These are phyloP conservation scores for Phaffia australis DNA, from an alignment of 768 basidiomycete genomes.

Conservation along the genomic window DNA sequence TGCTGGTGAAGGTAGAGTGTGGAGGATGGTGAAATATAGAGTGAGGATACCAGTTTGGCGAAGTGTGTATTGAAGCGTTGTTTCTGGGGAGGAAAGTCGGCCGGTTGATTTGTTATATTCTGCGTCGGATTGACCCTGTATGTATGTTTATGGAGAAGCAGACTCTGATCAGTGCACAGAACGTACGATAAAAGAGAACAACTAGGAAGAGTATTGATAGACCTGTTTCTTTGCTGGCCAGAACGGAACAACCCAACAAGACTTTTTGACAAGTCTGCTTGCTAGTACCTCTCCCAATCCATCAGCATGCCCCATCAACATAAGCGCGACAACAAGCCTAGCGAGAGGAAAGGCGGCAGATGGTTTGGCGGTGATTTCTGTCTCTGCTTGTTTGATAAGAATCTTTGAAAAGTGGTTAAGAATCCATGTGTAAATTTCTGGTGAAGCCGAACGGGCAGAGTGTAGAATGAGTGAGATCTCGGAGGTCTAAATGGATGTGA, in stretches of 20 bases:
- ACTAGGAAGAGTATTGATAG: constrained; percentile 22
- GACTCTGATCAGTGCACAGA: no score
- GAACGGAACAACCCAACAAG: constrained; percentile 73
- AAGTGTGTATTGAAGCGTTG: constrained; percentile 50
- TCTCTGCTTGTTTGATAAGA: constrained; percentile 83
- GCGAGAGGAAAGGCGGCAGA: constrained; percentile 75
- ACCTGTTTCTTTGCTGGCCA: constrained; percentile 49
- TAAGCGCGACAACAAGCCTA: constrained; percentile 57
- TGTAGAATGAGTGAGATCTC: constrained; percentile 44
- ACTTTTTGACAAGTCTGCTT: constrained; percentile 73
- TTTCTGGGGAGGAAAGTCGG: constrained; percentile 42
- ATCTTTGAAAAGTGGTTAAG: constrained; percentile 81
- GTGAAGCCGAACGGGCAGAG: constrained; percentile 40
- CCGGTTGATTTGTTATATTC: constrained; percentile 41
- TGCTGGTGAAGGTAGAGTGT: constrained; percentile 33
- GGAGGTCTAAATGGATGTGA: constrained; percentile 34
- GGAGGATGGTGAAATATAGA: constrained; percentile 68
- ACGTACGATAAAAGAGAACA: not conserved
- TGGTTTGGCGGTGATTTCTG: constrained; percentile 80
- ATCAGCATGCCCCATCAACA: constrained; percentile 46
- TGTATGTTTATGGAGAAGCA: not conserved
- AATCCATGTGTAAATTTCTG: constrained; percentile 51
- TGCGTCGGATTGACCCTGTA: constrained; percentile 37
- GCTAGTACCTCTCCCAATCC: constrained; percentile 64
- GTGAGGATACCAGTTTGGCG: constrained; percentile 71